Percentiles rank a stretch among this genome's conserved stretches.
phyloP scores from a whole-genome alignment of 495 filamentous ascomycete genomes.

The Neurospora sublineolata region DNA sequence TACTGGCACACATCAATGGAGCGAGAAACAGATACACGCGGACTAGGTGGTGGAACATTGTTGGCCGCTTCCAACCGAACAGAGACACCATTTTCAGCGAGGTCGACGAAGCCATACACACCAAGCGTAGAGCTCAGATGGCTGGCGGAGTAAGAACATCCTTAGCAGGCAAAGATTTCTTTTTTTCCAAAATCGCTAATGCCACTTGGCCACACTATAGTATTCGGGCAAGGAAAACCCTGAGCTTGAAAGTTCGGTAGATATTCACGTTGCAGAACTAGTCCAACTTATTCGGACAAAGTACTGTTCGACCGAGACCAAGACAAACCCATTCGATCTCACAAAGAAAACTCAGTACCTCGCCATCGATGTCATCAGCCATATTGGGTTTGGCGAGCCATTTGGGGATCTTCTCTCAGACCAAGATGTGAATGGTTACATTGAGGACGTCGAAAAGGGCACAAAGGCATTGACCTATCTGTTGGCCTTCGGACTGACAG shows the following conservation, averaged over 20 bases:
- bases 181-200: background rate
- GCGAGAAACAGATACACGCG: slow-evolving; percentile 22
- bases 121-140: slow-evolving; percentile 22
- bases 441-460: slow-evolving; percentile 14
- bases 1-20: slow-evolving; percentile 22
- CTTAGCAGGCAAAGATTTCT: background rate
- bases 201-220: slow-evolving; percentile 7
- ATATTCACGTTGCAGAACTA: slow-evolving; percentile 27
- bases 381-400: slow-evolving; percentile 23
- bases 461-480: slow-evolving; percentile 1
- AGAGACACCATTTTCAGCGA: slow-evolving; percentile 26
- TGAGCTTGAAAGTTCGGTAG: slow-evolving; percentile 30
- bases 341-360: slow-evolving; percentile 28
- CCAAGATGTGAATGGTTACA: slow-evolving; percentile 19
- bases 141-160: slow-evolving; percentile 24
- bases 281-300: slow-evolving; percentile 31
- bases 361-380: slow-evolving; percentile 31
- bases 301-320: slow-evolving; percentile 28
- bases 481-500: slow-evolving; percentile 3
- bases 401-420: slow-evolving; percentile 27
- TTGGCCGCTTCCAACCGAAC: slow-evolving; percentile 18
- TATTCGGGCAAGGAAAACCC: slow-evolving; percentile 34
- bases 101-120: slow-evolving; percentile 20
- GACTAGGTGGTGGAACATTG: slow-evolving; percentile 19
- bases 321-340: slow-evolving; percentile 33